Conservation (phyloP, 2,329 filamentous ascomycete genomes). For the Botrytis aclada region DNA sequence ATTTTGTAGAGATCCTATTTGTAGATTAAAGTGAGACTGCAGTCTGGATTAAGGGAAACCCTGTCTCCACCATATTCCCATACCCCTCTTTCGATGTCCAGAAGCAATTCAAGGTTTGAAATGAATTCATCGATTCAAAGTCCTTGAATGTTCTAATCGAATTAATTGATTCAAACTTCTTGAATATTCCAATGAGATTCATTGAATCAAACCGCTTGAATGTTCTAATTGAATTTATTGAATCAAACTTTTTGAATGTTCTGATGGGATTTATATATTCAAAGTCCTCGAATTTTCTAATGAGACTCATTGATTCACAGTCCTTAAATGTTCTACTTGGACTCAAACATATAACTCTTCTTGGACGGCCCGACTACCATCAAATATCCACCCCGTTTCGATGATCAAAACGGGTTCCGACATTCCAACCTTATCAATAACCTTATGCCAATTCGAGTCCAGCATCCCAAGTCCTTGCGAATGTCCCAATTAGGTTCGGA, state of each 20-base stretch:
- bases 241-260: background rate
- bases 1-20: background rate
- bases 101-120: background rate
- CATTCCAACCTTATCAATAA: background rate
- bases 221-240: no score
- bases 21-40: background rate
- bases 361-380: background rate
- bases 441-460: background rate
- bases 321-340: no score
- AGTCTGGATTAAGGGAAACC: background rate
- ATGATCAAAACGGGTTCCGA: background rate
- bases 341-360: background rate
- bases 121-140: background rate
- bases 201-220: no score
- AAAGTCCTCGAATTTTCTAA: no score
- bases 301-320: no score
- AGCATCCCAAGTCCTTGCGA: background rate
- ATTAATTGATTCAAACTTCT: background rate
- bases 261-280: background rate
- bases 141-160: background rate
- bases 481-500: background rate
- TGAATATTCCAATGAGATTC: background rate
- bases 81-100: background rate
- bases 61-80: background rate
- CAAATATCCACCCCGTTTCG: background rate